Conservation (phyloP, 129 eudicot species). For the Artemisia tridentata region DNA sequence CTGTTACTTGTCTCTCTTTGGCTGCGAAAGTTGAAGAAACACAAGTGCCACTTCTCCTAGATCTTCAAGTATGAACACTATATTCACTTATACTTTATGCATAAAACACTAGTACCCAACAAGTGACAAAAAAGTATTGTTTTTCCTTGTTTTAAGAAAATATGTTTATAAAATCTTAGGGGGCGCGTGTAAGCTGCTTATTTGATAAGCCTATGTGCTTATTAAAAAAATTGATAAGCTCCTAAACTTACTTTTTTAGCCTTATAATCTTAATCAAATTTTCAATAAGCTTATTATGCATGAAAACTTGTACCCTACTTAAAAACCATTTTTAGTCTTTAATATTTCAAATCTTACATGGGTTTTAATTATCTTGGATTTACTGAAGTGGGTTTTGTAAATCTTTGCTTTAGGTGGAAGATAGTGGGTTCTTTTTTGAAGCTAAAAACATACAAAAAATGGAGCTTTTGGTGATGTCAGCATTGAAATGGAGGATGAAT, state of each 20-base stretch:
- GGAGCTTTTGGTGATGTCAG: slow-evolving; percentile 86
- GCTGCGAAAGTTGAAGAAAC: slow-evolving; percentile 96
- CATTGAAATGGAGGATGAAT: slow-evolving; percentile 88
- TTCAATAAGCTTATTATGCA: neutral
- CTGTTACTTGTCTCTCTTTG: slow-evolving; percentile 81
- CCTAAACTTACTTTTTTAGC: too few species aligned
- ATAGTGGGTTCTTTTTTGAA: slow-evolving; percentile 55
- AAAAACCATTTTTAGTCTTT: neutral
- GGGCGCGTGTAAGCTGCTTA: neutral
- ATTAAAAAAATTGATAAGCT: neutral
- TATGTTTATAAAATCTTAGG: slow-evolving; percentile 15
- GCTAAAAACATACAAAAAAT: slow-evolving; percentile 70
- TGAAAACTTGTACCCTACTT: neutral
- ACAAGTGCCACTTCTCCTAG: slow-evolving; percentile 72
- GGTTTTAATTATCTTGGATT: slow-evolving; percentile 8
- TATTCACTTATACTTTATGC: slow-evolving; percentile 8
- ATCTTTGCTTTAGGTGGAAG: slow-evolving; percentile 48
- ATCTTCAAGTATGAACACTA: slow-evolving; percentile 70
- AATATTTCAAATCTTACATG: neutral
- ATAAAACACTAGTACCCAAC: neutral
- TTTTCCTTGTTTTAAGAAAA: neutral
- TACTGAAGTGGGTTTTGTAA: neutral
- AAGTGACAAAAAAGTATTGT: neutral
- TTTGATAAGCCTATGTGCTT: neutral
- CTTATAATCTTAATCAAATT: too few species aligned